Conservation (phyloP, 2,329 filamentous ascomycete species). For the Epicoccum nigrum region DNA sequence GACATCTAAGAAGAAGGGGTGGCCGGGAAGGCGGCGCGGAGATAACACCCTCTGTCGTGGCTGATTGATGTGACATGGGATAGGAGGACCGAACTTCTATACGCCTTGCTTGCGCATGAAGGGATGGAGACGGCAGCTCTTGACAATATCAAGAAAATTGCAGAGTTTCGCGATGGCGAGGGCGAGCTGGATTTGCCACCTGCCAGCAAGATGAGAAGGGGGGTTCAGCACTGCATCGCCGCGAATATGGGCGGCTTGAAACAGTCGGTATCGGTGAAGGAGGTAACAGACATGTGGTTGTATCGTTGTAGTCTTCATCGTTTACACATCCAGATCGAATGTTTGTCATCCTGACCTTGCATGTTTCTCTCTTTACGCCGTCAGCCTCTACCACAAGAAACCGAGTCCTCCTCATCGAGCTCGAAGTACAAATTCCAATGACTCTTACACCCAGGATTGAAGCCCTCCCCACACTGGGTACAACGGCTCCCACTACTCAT, state of each 20-base stretch:
- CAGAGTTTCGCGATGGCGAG: background rate
- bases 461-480: slow-evolving; percentile 33
- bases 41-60: background rate
- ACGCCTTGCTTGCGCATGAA: background rate
- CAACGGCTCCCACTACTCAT: slow-evolving; percentile 38
- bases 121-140: background rate
- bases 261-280: background rate
- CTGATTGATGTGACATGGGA: background rate
- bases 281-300: background rate
- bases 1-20: background rate
- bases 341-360: background rate
- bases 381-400: slow-evolving; percentile 2
- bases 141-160: background rate
- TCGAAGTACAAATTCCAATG: slow-evolving; percentile 47
- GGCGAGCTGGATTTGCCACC: background rate
- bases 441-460: slow-evolving; percentile 44
- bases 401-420: background rate
- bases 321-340: background rate
- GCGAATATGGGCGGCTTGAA: slow-evolving; percentile 1
- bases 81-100: background rate
- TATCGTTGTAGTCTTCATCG: background rate
- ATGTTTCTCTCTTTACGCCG: background rate
- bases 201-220: background rate
- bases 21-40: background rate
- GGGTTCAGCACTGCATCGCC: slow-evolving; percentile 2